Percentiles rank a stretch among this genome's conserved stretches.
Conservation (phyloP, 805 yeast genomes). For the Lipomyces orientalis region DNA sequence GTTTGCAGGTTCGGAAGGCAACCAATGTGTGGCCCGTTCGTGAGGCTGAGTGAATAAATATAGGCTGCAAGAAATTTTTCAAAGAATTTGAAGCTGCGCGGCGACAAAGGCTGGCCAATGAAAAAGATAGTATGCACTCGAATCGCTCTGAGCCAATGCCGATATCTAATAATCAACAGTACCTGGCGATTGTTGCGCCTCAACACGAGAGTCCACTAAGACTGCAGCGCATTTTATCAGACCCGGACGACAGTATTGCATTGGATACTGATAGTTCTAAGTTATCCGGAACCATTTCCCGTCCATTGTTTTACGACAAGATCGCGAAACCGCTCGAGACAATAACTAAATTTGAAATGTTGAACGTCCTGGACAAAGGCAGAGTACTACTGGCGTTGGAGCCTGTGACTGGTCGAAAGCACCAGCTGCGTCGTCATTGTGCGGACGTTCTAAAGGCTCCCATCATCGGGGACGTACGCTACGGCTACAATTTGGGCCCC, state of each 20-base stretch:
- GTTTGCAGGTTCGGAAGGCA: slow-evolving; percentile 16
- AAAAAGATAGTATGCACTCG: slow-evolving; percentile 23
- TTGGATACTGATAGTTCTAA: not conserved
- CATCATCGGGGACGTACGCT: slow-evolving; percentile 26
- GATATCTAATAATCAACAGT: slow-evolving; percentile 7
- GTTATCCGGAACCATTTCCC: not conserved
- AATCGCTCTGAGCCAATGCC: not conserved
- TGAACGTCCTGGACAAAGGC: slow-evolving; percentile 2
- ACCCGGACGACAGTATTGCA: not conserved
- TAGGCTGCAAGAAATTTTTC: slow-evolving; percentile 30
- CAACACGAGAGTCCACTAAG: slow-evolving; percentile 4
- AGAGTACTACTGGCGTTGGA: slow-evolving; percentile 21
- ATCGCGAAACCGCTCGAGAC: not conserved
- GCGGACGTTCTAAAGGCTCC: slow-evolving; percentile 33
- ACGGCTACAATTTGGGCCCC: slow-evolving; percentile 8
- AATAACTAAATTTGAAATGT: slow-evolving; percentile 18
- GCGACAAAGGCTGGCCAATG: slow-evolving; percentile 33
- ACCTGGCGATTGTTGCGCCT: slow-evolving; percentile 19
- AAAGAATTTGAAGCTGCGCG: slow-evolving; percentile 23
- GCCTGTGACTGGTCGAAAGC: slow-evolving; percentile 33
- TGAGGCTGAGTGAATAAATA: not conserved
- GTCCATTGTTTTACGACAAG: not conserved
- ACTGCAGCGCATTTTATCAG: not conserved
- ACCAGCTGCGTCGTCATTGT: slow-evolving; percentile 35
- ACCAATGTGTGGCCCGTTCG: not conserved